Evolutionary conservation across 805 yeast genomes (phyloP).

Genomic region (Saccharomyces kudriavzevii): DNA sequence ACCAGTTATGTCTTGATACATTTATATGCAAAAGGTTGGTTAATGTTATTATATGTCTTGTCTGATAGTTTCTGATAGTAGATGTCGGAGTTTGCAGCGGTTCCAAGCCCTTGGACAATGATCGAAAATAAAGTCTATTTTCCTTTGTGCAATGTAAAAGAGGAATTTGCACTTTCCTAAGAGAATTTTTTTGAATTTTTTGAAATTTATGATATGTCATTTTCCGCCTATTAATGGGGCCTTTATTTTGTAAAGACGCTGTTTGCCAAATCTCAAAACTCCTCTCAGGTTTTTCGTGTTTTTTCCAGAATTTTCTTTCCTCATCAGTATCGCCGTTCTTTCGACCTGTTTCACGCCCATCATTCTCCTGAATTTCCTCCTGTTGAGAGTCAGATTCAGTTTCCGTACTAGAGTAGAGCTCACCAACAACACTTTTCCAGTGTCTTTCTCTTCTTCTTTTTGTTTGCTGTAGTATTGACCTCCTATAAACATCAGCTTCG

Average conservation of each 20-base stretch:
- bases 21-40: conserved; percentile 42
- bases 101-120: conserved; percentile 19
- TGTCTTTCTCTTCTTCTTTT: conserved; percentile 11
- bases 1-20: conserved; percentile 46
- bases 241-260: conserved; percentile 5
- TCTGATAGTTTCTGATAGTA: conserved; percentile 9
- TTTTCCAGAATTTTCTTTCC: conserved; percentile 20
- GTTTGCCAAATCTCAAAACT: conserved; percentile 27
- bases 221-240: conserved; percentile 16
- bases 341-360: conserved; percentile 1
- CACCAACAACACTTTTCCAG: conserved; percentile 18
- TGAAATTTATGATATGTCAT: conserved; percentile 16
- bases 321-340: conserved; percentile 8
- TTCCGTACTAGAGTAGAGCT: conserved; percentile 4
- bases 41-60: conserved; percentile 24
- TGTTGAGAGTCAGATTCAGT: not conserved
- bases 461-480: conserved; percentile 3
- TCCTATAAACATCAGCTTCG: not conserved
- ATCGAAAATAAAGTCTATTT: conserved; percentile 8
- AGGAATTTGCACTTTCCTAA: conserved; percentile 9
- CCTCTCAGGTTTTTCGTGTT: conserved; percentile 26
- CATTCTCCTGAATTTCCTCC: conserved; percentile 6
- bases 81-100: conserved; percentile 1
- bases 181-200: conserved; percentile 12
- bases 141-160: conserved; percentile 12